Evolutionary conservation across 2,329 filamentous ascomycete genomes (phyloP), one percentile per base, ranked within the genome.

Genomic region (Huntiella omanensis): DNA sequence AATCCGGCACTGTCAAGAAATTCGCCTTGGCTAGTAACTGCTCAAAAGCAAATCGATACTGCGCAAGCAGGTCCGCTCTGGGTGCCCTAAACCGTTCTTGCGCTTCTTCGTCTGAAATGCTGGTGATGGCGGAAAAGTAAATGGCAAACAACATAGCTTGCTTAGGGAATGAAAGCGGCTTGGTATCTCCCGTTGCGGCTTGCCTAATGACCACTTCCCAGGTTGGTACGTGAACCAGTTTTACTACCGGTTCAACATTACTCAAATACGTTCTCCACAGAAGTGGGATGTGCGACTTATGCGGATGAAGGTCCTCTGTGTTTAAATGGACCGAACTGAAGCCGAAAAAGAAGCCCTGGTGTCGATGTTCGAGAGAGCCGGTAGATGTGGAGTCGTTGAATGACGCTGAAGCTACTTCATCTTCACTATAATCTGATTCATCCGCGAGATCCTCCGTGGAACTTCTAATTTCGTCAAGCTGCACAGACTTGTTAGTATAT

Each of bases 211-310:
- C 64, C 22, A 69, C 68, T 48, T 74, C 73, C 57, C 77, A 70
- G 2, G 76, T 76, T 0, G 80, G 81, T 0, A 80, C 64, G 56
- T 87, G 82, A 5, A 85, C 56, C 10, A 85, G 65, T 56, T 83
- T 85, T 54, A 81, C 66, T 7, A 85, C 59, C 0, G 80, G 77
- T 54, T 86, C 79, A 6, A 86, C 79, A 45, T 82, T 83, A 52
- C 83, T 77, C 51, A 77, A 71, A 59, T 75, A 86, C 8, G 77
- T 67, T 43, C 75, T 69, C 80, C 81, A 85, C 47, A 83, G 73
- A 42, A 73, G 71, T 0, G 68, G 68, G 42, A 81, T 76, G 51
- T 80, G 74, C 73, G 1, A 13, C n/a, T 76, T 70, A 0, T 75
- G 55, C 1, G 81, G 81, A 53, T 84, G 80, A 11, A 81, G 62